Percentiles rank a stretch among this genome's conserved stretches.
Conservation (phyloP, 371 early-diverging fungal species). For the Mortierella sp. region DNA sequence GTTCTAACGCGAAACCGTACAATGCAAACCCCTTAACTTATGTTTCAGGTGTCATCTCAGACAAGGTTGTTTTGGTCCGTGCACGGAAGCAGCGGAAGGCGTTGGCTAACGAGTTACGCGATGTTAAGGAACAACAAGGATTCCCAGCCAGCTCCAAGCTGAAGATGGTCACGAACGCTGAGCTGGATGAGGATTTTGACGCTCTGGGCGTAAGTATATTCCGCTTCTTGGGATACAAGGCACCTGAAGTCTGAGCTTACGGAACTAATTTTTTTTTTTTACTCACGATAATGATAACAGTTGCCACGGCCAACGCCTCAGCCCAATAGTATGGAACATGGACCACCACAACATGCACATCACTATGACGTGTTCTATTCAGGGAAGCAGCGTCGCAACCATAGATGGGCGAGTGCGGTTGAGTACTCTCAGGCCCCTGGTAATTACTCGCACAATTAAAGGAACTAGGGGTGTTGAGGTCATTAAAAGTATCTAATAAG, state of each 20-base stretch:
- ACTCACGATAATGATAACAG: background rate
- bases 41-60: constrained; percentile 1
- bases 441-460: background rate
- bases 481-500: no score
- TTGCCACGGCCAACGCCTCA: constrained; percentile 6
- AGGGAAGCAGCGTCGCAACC: background rate
- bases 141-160: constrained; percentile 63
- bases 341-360: constrained; percentile 1
- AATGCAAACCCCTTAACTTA: no score
- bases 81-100: constrained; percentile 56
- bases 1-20: no score
- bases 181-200: constrained; percentile 62
- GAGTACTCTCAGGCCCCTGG: constrained; percentile 1
- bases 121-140: constrained; percentile 57
- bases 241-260: no score
- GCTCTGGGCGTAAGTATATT: constrained; percentile 60
- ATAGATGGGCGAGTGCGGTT: constrained; percentile 1
- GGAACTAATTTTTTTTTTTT: background rate
- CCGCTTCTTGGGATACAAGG: no score
- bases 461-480: no score
- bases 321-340: background rate
- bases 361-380: constrained; percentile 1
- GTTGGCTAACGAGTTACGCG: constrained; percentile 57
- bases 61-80: constrained; percentile 47
- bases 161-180: constrained; percentile 51